phyloP scores from a whole-genome alignment of 148 eudicot species.

The Vaccinium corymbosum region DNA sequence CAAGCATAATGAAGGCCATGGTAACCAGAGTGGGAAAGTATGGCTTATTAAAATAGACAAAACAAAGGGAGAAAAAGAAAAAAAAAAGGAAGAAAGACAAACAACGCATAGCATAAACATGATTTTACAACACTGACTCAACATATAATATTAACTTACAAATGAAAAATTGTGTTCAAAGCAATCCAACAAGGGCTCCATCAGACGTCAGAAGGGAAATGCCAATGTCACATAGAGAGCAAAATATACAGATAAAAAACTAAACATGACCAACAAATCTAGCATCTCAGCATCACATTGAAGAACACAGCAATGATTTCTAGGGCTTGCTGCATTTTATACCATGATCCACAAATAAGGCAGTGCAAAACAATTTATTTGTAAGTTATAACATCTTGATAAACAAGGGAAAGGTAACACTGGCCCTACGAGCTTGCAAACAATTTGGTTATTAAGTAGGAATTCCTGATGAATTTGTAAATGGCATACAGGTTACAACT shows the following conservation, averaged over 20 bases:
- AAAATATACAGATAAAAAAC: neutral
- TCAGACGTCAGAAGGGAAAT: neutral
- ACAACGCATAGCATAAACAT: neutral
- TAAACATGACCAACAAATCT: neutral
- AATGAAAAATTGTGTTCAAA: neutral
- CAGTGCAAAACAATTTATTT: neutral
- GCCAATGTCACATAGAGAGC: neutral
- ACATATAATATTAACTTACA: neutral
- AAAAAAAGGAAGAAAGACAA: neutral
- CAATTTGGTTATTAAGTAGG: neutral
- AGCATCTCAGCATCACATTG: neutral
- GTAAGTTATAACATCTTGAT: neutral
- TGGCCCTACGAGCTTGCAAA: neutral
- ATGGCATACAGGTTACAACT: too few relatives aligned
- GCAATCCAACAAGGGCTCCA: neutral
- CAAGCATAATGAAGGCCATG: slow-evolving; percentile 9
- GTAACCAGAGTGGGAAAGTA: neutral
- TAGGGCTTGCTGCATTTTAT: neutral
- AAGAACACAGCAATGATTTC: neutral
- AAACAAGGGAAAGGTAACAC: neutral
- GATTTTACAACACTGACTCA: neutral
- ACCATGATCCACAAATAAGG: neutral
- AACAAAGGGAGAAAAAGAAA: too few relatives aligned
- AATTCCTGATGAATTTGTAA: neutral
- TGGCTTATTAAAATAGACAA: neutral